These are phyloP conservation scores for Phytophthora gonapodyides DNA, from an alignment of 352 stramenopile species.

Conservation along the genomic window DNA sequence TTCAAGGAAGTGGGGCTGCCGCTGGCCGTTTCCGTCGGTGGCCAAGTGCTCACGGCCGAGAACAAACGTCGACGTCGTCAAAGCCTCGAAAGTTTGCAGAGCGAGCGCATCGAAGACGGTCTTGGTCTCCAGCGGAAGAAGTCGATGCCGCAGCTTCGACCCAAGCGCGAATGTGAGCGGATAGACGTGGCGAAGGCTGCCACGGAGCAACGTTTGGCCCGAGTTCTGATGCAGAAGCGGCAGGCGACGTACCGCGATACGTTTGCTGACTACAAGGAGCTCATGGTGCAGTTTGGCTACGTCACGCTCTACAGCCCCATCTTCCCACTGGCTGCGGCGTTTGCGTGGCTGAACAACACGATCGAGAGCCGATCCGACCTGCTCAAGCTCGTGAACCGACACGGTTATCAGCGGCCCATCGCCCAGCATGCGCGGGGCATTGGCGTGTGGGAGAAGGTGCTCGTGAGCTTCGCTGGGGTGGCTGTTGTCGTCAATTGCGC, in stretches of 20 bases:
- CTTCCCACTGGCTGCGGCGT: constrained; percentile 90
- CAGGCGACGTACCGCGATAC: constrained; percentile 68
- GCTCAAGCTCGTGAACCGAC: constrained; percentile 91
- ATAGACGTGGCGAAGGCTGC: constrained; percentile 33
- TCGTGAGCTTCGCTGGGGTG: constrained; percentile 92
- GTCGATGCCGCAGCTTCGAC: constrained; percentile 12
- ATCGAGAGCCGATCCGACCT: constrained; percentile 92
- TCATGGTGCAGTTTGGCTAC: constrained; percentile 93
- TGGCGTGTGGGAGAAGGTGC: constrained; percentile 92
- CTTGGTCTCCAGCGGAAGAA: constrained; percentile 9
- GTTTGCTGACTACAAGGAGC: constrained; percentile 78
- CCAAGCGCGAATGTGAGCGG: constrained; percentile 14
- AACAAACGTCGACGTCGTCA: constrained; percentile 41
- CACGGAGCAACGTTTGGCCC: constrained; percentile 46
- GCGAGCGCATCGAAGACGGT: constrained; percentile 10
- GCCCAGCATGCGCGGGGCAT: constrained; percentile 91
- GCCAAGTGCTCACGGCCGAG: constrained; percentile 48
- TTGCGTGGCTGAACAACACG: constrained; percentile 91
- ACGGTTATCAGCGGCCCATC: constrained; percentile 86
- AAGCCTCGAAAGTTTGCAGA: constrained; percentile 27
- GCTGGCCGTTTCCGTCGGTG: constrained; percentile 49
- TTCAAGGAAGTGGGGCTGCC: constrained; percentile 71
- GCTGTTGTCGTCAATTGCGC: constrained; percentile 94
- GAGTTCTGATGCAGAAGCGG: constrained; percentile 63
- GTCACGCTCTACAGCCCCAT: constrained; percentile 92